Conservation (phyloP, 176 grass and related monocot genomes). For the Phragmites australis region DNA sequence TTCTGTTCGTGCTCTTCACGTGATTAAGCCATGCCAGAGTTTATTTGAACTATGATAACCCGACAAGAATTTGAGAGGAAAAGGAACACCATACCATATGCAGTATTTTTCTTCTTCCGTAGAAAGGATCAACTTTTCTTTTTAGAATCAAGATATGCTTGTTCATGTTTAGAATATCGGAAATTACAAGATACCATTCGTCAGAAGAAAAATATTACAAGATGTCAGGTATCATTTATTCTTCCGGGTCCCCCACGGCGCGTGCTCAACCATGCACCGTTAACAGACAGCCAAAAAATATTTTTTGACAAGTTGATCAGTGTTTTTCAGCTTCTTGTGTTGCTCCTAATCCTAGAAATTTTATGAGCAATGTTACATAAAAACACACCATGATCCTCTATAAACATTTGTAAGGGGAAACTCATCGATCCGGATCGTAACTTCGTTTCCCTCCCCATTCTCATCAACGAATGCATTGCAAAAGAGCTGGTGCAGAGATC, state of each 20-base stretch:
- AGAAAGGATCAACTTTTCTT: not conserved
- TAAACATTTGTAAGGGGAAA: not conserved
- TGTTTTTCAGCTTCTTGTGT: not conserved
- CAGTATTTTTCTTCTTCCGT: not conserved
- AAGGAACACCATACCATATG: not conserved
- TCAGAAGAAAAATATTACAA: not conserved
- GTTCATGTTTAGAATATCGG: not conserved
- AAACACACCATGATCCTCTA: not conserved
- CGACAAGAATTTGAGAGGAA: not conserved
- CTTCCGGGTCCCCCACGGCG: not conserved
- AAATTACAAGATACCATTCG: not conserved
- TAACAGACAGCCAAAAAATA: not conserved
- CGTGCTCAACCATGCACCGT: not conserved
- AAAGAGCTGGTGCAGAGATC: conserved; percentile 3
- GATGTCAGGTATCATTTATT: not conserved
- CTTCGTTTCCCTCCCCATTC: not conserved
- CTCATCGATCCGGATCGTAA: not conserved
- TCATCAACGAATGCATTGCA: not conserved
- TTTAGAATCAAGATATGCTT: not conserved
- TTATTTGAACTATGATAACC: not conserved
- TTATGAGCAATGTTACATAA: not conserved
- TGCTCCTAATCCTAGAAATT: not conserved
- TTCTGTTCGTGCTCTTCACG: not conserved
- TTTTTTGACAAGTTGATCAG: not conserved
- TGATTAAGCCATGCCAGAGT: not conserved